Base-by-base conservation (phyloP, 1,284 basidiomycete species). In the Baeospora myosura region DNA sequence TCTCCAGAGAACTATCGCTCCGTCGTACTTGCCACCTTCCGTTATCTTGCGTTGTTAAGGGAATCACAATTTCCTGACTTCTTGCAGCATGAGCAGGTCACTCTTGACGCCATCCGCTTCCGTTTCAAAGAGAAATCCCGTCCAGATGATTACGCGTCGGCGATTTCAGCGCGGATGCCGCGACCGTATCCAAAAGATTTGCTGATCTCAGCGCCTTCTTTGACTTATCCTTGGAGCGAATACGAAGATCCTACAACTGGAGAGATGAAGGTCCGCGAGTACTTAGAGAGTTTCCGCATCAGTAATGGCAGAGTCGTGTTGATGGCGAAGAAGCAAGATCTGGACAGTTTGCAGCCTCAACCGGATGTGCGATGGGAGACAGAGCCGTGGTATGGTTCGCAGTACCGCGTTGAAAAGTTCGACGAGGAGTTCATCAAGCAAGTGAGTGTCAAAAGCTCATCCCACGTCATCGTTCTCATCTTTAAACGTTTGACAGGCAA, bases 361-460 rank as follows among this genome's bases (percentile, higher is more conserved):
- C 66, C 58, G 45, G 52, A 56, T 42, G 54, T 62, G 4, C 52
- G 59, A 11, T 95, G 88, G 77, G 65, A 79, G 48, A 68, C 73
- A 40, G 88, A 87, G 58, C 88, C 87, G 45, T 83, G 86, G 73
- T 97, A 97, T 60, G 87, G 83, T 3, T 94, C 93, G 0, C 72
- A 80, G 52, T 95, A 93, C 60, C 68, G 68, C 29, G 78, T 89
- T 18, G 72, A 83, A 49, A 68, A 68, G 44, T 79, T 90, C 49
- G 73, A 81, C 29, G 68, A 78, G 23, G 72, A 74, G 21, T 81
- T 92, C 51, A 51, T 87, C 23, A 57, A 65, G 46, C 40, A 88
- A 85, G 83, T 28, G 8, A n/a, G n/a, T n/a, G n/a, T n/a, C n/a
- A n/a, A n/a, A n/a, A n/a, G n/a, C n/a, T n/a, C n/a, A 28, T 8